Evolutionary conservation across 2,329 filamentous ascomycete species (phyloP), one percentile per base, ranked within the genome.

Genomic region (Monosporascus sp.): DNA sequence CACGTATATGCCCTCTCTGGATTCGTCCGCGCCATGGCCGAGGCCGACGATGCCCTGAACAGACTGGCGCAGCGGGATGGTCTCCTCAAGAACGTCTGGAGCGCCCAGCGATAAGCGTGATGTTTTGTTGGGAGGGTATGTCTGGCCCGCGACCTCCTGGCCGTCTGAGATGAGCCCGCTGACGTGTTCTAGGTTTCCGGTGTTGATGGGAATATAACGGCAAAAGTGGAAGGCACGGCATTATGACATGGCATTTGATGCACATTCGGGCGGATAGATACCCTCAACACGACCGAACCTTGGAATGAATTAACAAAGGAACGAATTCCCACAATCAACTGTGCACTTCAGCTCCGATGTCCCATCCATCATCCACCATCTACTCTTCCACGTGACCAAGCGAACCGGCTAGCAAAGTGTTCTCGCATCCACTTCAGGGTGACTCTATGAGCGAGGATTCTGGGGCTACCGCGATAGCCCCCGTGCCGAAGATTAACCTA

Each of bases 21-120:
- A 62, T 99, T 97, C 81, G 90, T 99, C 70, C 88, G 94, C 68
- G 90, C 92, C 68, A 94, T 96, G 85, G 94, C 94, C 73, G 95
- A 99, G 89, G 87, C 86, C 76, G 94, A 99, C 75, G 94, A 99
- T 80, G 84, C 89, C 69, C 77, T 99, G 72, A 99, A 99, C 88
- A 83, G 94, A 72, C 83, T 99, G 71, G 83, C 92, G 65, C 94
- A 99, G 85, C 86, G 89, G 67, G 95, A 99, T 74, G 94, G 94
- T 64, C 89, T 96, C 77, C 76, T 99, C 76, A 97, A 97, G 90
- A 89, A 78, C 74, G 94, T 99, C 74, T 99, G 94, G 94, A 89
- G 84, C 79, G 88, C 84, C 63, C 73, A 81, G 71, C 79, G 81
- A 77, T 84, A 83, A 78, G 61, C 50, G 24, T 27, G 14, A 11